Percentiles rank a stretch among this genome's conserved stretches.
Evolutionary conservation across 2,329 filamentous ascomycete genomes (phyloP).

Genomic region (Zasmidium citrigriseum): DNA sequence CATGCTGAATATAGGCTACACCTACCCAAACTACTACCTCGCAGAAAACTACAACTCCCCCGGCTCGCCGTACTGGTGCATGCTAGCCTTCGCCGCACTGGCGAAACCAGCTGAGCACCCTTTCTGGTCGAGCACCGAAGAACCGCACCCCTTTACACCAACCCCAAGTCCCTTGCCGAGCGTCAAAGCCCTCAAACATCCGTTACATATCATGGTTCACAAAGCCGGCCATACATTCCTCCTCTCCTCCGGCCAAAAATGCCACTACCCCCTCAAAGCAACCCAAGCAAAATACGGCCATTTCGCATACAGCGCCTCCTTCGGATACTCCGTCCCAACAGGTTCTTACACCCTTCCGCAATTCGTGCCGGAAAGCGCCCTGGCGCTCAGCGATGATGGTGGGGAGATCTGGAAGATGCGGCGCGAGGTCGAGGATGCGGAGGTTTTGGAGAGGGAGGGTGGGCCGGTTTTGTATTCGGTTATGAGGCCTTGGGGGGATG

Average conservation of each 20-base stretch:
- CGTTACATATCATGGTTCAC: constrained; percentile 68
- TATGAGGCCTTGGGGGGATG: constrained; percentile 72
- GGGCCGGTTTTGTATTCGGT: constrained; percentile 64
- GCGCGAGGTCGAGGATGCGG: constrained; percentile 65
- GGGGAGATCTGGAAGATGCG: constrained; percentile 79
- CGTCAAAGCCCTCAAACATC: constrained; percentile 65
- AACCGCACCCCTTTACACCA: constrained; percentile 53
- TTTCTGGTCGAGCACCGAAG: constrained; percentile 72
- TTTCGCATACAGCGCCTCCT: constrained; percentile 76
- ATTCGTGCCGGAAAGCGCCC: constrained; percentile 72
- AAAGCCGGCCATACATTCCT: constrained; percentile 75
- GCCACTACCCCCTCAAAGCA: constrained; percentile 78
- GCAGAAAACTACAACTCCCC: constrained; percentile 84
- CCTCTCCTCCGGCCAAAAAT: constrained; percentile 75
- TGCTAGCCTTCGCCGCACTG: constrained; percentile 73
- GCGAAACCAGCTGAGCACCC: constrained; percentile 69
- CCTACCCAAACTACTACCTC: constrained; percentile 79
- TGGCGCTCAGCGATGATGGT: constrained; percentile 74
- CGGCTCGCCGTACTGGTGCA: constrained; percentile 73
- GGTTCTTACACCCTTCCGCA: constrained; percentile 76
- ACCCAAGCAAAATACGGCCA: constrained; percentile 80
- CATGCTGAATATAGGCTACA: constrained; percentile 74
- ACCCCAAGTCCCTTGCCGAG: constrained; percentile 54
- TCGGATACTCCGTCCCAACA: constrained; percentile 75
- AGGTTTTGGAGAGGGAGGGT: constrained; percentile 58